Conservation (phyloP, 208 protist species). For the Lotmaria passim region DNA sequence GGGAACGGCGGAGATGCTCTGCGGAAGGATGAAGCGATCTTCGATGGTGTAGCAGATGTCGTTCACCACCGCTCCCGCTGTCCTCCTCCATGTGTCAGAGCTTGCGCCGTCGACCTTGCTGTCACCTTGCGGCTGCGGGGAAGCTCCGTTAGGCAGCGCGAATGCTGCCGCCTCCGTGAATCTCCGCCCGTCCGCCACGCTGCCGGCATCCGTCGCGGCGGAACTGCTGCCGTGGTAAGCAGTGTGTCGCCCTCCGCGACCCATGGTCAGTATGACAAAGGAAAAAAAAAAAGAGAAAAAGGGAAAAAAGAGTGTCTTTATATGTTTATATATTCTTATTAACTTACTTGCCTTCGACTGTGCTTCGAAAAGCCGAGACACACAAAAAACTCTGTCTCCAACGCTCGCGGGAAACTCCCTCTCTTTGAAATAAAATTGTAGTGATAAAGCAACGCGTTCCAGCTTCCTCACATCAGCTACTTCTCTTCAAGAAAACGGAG, state of each 20-base stretch:
- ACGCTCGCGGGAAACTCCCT: no score
- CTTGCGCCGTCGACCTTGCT: not conserved
- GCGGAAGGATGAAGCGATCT: constrained; percentile 31
- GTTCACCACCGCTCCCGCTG: not conserved
- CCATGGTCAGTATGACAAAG: not conserved
- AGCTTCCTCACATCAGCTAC: no score
- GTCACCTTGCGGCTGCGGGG: not conserved
- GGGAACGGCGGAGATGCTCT: constrained; percentile 9
- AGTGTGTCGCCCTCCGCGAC: constrained; percentile 1
- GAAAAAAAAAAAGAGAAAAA: constrained; percentile 11
- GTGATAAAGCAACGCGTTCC: constrained; percentile 11
- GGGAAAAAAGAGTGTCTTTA: not conserved
- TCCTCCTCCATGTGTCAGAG: constrained; percentile 1
- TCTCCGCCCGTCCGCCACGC: constrained; percentile 1
- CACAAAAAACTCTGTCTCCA: no score
- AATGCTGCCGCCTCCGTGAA: not conserved
- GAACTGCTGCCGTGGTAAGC: not conserved
- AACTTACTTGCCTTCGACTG: no score
- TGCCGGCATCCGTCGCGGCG: not conserved
- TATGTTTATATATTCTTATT: no score
- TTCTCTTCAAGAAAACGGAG: no score
- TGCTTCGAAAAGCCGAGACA: no score
- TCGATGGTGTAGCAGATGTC: constrained; percentile 29
- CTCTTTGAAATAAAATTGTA: no score
- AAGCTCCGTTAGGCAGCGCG: not conserved